Evolutionary conservation across 257 asterid species (phyloP), one percentile per base, ranked within the genome.

Genomic region (Nicotiana undulata): DNA sequence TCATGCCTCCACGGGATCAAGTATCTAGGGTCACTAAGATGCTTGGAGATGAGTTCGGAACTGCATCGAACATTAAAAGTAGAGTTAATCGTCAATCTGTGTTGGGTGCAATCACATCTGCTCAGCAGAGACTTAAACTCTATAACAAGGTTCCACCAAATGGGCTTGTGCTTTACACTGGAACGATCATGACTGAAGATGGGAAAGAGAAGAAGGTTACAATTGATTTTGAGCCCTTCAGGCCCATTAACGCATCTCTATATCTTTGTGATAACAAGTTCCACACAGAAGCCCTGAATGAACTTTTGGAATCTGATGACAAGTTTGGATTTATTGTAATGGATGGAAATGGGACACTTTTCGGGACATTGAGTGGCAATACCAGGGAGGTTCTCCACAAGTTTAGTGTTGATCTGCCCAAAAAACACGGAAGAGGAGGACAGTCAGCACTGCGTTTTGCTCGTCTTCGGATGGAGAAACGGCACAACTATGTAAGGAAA

Each of bases 361-460:
- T 82, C 20, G 89, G 88, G 81, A 86, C 89, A 13, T 77, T 86
- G 85, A 82, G 89, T 64, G 89, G 89, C 3, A 84, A 86, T 67
- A 84, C 89, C n/a, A 58, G 89, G 29, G 86, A 86, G 83, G 44
- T 86, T 81, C 88, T 86, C 80, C 88, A 84, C 79, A 86, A 86
- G 60, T 86, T 86, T 77, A 67, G 83, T 0, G 89, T 84, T 24
- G 89, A 86, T 87, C 87, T 86, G 75, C 89, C 46, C 10, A 86
- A 86, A 87, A 86, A 86, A 63, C 89, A 86, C 53, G 89, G 89
- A 17, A 80, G 88, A 84, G 89, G 89, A 86, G 89, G 89, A 24
- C 89, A 86, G 60, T 86, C 89, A 11, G 89, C 88, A 9, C 65
- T 84, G 44, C 82, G 89, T n/a, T 86, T 86, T 84, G 86, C 89